Base-by-base conservation (phyloP, 1,139 yeast genomes). In the Suhomyces ambrosiae region DNA sequence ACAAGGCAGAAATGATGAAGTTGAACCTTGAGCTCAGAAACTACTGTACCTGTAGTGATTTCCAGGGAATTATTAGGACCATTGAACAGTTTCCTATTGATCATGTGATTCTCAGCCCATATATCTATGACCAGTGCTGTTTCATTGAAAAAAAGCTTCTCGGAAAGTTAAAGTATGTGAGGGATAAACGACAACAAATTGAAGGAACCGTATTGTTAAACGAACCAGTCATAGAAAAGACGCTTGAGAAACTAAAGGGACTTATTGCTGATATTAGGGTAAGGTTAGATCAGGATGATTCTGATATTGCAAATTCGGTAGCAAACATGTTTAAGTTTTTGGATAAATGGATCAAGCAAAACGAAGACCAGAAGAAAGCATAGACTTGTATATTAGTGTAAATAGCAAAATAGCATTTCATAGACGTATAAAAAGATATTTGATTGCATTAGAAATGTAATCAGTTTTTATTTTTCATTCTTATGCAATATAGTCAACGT, bases 191-290 rank as follows among this genome's bases (percentile, higher is more conserved):
- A 7, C 31, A 27, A 10, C 32, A 31, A 5, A 21, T 17, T 7
- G 33, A 28, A 10, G 36, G 23, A 5, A 15, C 14, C n/a, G n/a
- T 9, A 13, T 8, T 11, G 21, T 24, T 12, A 14, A 12, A 10
- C 26, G 17, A 15, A 10, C 27, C 29, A 9, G n/a, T 15, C 4
- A 27, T 13, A 6, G 17, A 18, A 2, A 11, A n/a, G 4, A 25
- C 41, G 2, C 17, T 40, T 11, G 40, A 36, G 13, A 47, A 47
- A 30, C 38, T 68, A 31, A 52, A 56, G 23, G 63, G 61, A 0
- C 58, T 71, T 28, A 59, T 67, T 17, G 72, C 69, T 4, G 69
- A 68, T 41, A 54, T 67, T 8, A 53, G 53, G 6, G 40, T 54
- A 10, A 53, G 70, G 15, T 42, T 70, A 30, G 52, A 55, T 7